These are phyloP conservation scores for Epicoccum nigrum DNA, from an alignment of 2,329 filamentous ascomycete species.

Conservation along the genomic window DNA sequence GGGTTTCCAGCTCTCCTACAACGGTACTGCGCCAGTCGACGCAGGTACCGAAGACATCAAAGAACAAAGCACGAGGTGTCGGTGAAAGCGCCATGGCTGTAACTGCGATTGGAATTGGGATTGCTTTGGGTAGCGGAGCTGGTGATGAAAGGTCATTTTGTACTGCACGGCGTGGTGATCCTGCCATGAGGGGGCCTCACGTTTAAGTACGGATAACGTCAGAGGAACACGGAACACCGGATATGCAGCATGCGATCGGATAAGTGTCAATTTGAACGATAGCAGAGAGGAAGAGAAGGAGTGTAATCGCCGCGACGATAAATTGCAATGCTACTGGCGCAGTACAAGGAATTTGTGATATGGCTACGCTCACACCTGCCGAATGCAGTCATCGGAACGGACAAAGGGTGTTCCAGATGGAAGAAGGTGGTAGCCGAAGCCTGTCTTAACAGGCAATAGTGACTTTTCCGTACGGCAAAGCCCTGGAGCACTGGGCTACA, in stretches of 20 bases:
- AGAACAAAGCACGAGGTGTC: constrained; percentile 65
- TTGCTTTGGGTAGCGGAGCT: constrained; percentile 12
- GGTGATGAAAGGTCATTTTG: constrained; percentile 23
- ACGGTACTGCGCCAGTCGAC: constrained; percentile 79
- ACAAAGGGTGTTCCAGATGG: constrained; percentile 7
- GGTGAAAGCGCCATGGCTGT: constrained; percentile 34
- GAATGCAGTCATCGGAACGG: constrained; percentile 8
- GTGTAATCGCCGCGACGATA: neutral
- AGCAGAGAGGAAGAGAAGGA: neutral
- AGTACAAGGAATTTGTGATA: constrained; percentile 7
- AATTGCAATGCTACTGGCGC: neutral
- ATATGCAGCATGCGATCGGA: constrained; percentile 16
- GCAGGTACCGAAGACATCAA: constrained; percentile 80
- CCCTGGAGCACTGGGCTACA: too few relatives aligned
- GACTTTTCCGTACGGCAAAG: too few relatives aligned
- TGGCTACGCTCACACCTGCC: constrained; percentile 13
- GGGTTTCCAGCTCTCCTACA: constrained; percentile 61
- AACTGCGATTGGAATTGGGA: constrained; percentile 10
- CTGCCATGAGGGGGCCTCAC: constrained; percentile 20
- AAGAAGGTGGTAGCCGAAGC: neutral
- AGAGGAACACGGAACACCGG: constrained; percentile 13
- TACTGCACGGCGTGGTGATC: constrained; percentile 15
- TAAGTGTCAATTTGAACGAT: constrained; percentile 3
- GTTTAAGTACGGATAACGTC: constrained; percentile 20
- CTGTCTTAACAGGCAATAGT: neutral